Base-by-base conservation (phyloP, 768 basidiomycete genomes). In the Pulveroboletus sp. region DNA sequence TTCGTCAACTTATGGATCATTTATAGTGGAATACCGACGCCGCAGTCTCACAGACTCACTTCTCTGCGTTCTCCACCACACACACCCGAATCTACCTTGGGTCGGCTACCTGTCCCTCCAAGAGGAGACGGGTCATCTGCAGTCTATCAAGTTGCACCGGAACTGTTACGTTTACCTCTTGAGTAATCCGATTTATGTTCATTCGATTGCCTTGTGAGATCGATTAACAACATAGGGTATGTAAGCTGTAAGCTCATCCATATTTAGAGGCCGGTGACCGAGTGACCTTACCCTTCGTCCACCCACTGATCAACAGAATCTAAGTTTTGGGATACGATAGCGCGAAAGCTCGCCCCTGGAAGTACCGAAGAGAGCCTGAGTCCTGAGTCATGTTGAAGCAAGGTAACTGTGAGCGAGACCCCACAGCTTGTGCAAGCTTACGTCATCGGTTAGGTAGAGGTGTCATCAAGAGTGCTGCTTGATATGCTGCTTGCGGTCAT, bases 251-350 rank as follows among this genome's bases (percentile, higher is more conserved):
- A 46, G 28, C 18, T 42, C 27, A 17, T 50, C 44, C 43, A 28
- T 18, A 9, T 37, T n/a, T 35, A 39, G 38, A 32, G n/a, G 11
- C 18, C 10, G 15, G n/a, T 35, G 41, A 17, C 21, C 10, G 32
- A 5, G 9, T 17, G 39, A 18, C 35, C 28, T 53, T 64, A 83
- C 62, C 87, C 86, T 52, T 83, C 85, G 9, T 71, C 69, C 10
- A 89, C 73, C 84, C 86, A 89, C 50, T 72, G 69, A 54, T 85
- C 84, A 13, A 86, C 88, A 11, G 86, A 21, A 69, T 4, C 87
- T 88, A 14, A 87, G 74, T 46, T 71, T 68, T 11, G 87, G 88
- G 40, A 86, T 63, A 57, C 78, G 78, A 63, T 73, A 88, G 45
- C 79, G 76, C 60, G n/a, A 84, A 10, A 59, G 68, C 17, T 73